These are phyloP conservation scores for Bisporella sp. DNA, from an alignment of 2,329 filamentous ascomycete genomes.

Conservation along the genomic window DNA sequence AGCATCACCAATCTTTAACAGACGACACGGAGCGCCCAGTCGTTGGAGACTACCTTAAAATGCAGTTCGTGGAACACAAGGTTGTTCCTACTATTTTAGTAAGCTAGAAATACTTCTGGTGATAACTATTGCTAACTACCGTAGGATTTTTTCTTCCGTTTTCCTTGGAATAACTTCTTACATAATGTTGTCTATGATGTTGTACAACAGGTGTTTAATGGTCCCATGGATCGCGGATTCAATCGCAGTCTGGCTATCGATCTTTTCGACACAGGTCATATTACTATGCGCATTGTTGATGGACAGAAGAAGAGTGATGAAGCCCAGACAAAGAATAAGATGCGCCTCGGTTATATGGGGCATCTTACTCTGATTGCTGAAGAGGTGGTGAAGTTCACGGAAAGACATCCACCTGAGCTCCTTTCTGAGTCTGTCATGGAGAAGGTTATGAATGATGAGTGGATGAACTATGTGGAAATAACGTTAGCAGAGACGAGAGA, in stretches of 20 bases:
- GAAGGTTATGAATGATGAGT: conserved; percentile 80
- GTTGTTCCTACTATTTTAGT: conserved; percentile 95
- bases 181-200: conserved; percentile 99
- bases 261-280: conserved; percentile 82
- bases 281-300: conserved; percentile 87
- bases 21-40: conserved; percentile 47
- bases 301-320: conserved; percentile 84
- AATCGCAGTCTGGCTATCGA: conserved; percentile 87
- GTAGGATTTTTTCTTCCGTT: conserved; percentile 94
- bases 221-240: conserved; percentile 91
- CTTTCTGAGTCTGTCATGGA: conserved; percentile 79
- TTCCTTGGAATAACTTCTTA: conserved; percentile 98
- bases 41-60: conserved; percentile 90
- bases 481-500: conserved; percentile 89
- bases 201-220: conserved; percentile 98
- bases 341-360: conserved; percentile 96
- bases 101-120: conserved; percentile 32
- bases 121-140: conserved; percentile 11
- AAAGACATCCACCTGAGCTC: conserved; percentile 82
- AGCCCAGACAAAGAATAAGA: conserved; percentile 75
- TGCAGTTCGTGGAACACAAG: conserved; percentile 89
- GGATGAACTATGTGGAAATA: conserved; percentile 93
- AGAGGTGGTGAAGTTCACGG: conserved; percentile 97
- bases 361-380: conserved; percentile 95
- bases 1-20: conserved; percentile 11